Percentiles rank a stretch among this genome's conserved stretches.
Evolutionary conservation across 352 stramenopile genomes (phyloP).

Genomic region (Phytophthora boehmeriae): DNA sequence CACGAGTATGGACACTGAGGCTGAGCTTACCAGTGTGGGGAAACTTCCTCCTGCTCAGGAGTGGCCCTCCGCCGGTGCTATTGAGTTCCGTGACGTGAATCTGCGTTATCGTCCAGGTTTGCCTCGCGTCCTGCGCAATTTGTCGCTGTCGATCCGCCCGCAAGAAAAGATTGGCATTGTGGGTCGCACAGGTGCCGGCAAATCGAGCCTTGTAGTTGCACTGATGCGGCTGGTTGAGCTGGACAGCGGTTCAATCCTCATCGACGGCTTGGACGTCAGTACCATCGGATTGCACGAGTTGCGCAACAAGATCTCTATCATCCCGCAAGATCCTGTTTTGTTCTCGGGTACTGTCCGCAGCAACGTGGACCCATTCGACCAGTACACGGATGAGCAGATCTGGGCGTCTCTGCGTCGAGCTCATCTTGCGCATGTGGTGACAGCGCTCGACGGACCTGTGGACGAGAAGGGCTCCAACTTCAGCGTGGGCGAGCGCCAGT

Average conservation of each 20-base stretch:
- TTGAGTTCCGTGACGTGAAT: conserved; percentile 90
- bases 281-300: conserved; percentile 60
- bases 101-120: conserved; percentile 88
- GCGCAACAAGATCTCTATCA: conserved; percentile 83
- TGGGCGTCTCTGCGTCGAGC: conserved; percentile 81
- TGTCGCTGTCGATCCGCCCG: conserved; percentile 81
- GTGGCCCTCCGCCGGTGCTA: conserved; percentile 84
- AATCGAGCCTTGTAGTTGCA: conserved; percentile 90
- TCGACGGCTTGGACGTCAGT: conserved; percentile 70
- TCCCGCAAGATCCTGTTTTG: conserved; percentile 94
- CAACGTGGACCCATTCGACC: conserved; percentile 93
- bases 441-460: conserved; percentile 48
- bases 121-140: conserved; percentile 61
- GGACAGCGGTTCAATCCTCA: conserved; percentile 59
- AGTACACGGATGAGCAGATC: conserved; percentile 90
- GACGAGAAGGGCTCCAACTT: conserved; percentile 96
- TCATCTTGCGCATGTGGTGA: conserved; percentile 75
- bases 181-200: conserved; percentile 88
- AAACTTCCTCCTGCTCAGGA: conserved; percentile 52
- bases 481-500: conserved; percentile 94
- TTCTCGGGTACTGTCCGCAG: conserved; percentile 93
- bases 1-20: conserved; percentile 62
- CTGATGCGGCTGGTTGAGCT: conserved; percentile 93
- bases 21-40: conserved; percentile 91
- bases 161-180: conserved; percentile 90